Conservation (phyloP, 2,329 filamentous ascomycete genomes). For the Colletotrichum musicola region DNA sequence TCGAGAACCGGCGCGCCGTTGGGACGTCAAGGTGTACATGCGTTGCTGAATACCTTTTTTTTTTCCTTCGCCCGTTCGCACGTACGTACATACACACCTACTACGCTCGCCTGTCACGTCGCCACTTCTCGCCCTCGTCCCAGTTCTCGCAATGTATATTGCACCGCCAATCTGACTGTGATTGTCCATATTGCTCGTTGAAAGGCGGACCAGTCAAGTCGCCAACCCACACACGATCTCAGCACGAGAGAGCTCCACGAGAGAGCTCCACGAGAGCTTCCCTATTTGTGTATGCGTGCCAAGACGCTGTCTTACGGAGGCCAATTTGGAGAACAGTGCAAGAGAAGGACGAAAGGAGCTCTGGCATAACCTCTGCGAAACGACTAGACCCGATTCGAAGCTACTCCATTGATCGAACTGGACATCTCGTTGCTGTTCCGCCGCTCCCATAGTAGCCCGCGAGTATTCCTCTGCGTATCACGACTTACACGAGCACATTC, state of each 20-base stretch:
- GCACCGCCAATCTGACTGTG: conserved; percentile 56
- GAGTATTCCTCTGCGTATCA: too few relatives aligned
- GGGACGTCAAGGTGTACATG: conserved; percentile 15
- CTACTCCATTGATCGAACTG: conserved; percentile 4
- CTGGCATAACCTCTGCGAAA: too few relatives aligned
- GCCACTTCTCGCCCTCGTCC: conserved; percentile 42
- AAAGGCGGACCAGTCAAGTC: conserved; percentile 47
- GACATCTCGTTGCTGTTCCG: not conserved
- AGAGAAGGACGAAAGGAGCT: conserved; percentile 42
- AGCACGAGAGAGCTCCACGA: conserved; percentile 46
- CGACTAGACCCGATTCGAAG: not conserved
- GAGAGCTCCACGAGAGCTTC: conserved; percentile 46
- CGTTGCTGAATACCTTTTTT: conserved; percentile 13
- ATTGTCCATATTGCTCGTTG: conserved; percentile 56
- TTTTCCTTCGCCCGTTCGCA: conserved; percentile 8
- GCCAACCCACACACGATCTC: conserved; percentile 50
- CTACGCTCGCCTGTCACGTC: conserved; percentile 31
- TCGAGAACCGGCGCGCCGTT: conserved; percentile 33
- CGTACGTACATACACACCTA: conserved; percentile 4
- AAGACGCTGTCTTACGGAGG: conserved; percentile 43
- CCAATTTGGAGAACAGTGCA: conserved; percentile 39
- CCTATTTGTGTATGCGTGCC: conserved; percentile 53
- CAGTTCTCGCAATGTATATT: conserved; percentile 53
- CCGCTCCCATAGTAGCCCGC: not conserved
- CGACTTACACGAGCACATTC: too few relatives aligned